Conservation (phyloP, 176 grass and related monocot species). For the Aegilops tauschii region DNA sequence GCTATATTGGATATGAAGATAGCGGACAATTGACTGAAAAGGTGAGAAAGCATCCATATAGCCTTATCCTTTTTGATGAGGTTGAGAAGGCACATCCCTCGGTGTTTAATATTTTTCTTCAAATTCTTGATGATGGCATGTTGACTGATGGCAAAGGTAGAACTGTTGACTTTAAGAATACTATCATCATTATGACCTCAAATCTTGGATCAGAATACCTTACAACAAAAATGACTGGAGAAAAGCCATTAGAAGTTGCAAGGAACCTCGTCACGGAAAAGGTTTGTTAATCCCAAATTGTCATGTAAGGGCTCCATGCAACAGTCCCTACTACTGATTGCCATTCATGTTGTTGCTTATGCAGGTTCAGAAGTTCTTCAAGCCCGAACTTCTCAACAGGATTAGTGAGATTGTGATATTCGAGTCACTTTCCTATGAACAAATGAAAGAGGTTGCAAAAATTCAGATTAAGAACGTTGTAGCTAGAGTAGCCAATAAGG, state of each 20-base stretch:
- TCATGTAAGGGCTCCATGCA: neutral
- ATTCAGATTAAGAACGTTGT: neutral
- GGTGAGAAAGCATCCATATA: slow-evolving; percentile 6
- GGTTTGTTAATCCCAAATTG: neutral
- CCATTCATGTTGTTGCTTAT: neutral
- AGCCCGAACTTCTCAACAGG: neutral
- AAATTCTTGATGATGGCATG: neutral
- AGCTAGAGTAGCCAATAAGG: neutral
- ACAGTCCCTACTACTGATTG: neutral
- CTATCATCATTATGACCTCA: slow-evolving; percentile 5
- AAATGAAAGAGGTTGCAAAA: slow-evolving; percentile 3
- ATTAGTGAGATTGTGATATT: neutral
- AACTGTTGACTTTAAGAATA: neutral
- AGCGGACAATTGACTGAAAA: neutral
- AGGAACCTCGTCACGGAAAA: neutral
- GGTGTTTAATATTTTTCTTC: neutral
- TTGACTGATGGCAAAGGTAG: neutral
- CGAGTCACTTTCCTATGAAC: neutral
- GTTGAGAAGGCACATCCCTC: neutral
- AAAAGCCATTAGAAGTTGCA: neutral
- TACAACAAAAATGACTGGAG: neutral
- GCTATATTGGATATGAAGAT: neutral
- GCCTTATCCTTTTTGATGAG: neutral
- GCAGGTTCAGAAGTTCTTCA: slow-evolving; percentile 2
- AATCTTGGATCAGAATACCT: neutral